Base-by-base conservation (phyloP, 2,329 filamentous ascomycete species). In the Paracorniculantispora psalliotae region DNA sequence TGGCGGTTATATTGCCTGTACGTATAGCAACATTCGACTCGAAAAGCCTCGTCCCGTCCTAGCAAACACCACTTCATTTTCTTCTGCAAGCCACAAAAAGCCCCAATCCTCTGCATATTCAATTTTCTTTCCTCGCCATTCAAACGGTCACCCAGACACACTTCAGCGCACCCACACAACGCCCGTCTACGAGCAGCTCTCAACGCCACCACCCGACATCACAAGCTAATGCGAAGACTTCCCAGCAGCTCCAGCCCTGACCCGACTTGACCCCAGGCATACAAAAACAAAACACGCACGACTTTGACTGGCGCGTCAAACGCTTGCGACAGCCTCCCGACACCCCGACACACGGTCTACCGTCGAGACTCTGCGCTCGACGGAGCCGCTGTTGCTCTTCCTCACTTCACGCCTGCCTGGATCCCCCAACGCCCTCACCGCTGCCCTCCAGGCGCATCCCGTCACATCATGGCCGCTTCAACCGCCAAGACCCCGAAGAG, bases 351-450 rank as follows among this genome's bases (percentile, higher is more conserved):
- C 47, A 58, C 46, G 47, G 55, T 37, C 55, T 51, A 58, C 55
- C 55, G 55, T 58, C 55, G 55, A 58, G 55, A 46, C 55, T 51
- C 47, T 50, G 55, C 47, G 47, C 55, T 58, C 55, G 55, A 25
- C 55, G 55, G 55, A 48, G 55, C 46, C 55, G 55, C 55, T 58
- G 47, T 57, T 13, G 30, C 12, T 23, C 13, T 25, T 25, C 12
- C 10, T 39, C n/a, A n/a, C 35, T 19, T 25, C 23, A 17, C 17
- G 15, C 26, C 47, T 13, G 26, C 21, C 30, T 33, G 30, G 30
- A 33, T 33, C 12, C 30, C 12, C 30, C 30, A 12, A 33, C 30
- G 30, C 12, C 30, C 30, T 33, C 30, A 6, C 30, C n/a, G n/a
- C n/a, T 6, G 12, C 30, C 30, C 30, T 41, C 35, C 37, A 35